Evolutionary conservation across 345 rosid genomes (phyloP).

Genomic region (Sapria himalayana): DNA sequence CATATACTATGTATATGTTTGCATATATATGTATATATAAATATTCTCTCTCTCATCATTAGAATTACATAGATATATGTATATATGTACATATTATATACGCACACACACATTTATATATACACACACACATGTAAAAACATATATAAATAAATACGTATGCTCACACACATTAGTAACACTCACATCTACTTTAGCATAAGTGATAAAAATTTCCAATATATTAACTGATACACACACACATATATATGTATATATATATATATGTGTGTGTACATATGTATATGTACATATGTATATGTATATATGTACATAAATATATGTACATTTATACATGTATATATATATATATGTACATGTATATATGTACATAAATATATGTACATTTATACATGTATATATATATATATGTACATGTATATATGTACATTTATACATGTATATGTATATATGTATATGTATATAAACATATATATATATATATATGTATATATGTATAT

Average conservation of each 20-base stretch:
- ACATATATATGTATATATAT: background rate
- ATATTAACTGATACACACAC: too few species aligned
- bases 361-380: background rate
- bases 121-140: background rate
- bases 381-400: background rate
- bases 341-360: background rate
- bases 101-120: background rate
- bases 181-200: too few species aligned
- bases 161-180: background rate
- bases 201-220: too few species aligned
- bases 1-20: too few species aligned
- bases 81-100: background rate
- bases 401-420: background rate
- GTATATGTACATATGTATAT: background rate
- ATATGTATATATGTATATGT: background rate
- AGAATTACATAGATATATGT: background rate
- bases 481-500: background rate
- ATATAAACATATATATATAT: background rate
- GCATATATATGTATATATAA: too few species aligned
- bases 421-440: background rate
- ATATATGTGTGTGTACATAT: background rate
- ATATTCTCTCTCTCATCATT: too few species aligned
- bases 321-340: background rate
- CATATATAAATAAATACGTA: background rate
- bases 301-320: background rate